These are phyloP conservation scores for Neopestalotiopsis rosae DNA, from an alignment of 2,329 filamentous ascomycete genomes.

Conservation along the genomic window DNA sequence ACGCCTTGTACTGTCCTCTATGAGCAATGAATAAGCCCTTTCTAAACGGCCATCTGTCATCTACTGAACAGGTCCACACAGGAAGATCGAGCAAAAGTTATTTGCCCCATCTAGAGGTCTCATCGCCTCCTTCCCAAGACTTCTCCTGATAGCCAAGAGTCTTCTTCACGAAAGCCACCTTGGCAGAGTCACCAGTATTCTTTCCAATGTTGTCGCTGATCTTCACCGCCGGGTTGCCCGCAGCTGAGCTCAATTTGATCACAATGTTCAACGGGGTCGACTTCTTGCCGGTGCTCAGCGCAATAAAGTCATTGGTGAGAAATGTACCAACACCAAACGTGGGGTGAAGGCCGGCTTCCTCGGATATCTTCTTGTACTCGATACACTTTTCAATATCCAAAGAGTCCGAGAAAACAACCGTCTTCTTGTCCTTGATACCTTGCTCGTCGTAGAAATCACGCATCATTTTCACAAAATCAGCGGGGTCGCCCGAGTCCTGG, in stretches of 20 bases:
- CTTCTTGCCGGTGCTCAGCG: slow-evolving; percentile 75
- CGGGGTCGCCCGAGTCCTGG: slow-evolving; percentile 89
- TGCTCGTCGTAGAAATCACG: slow-evolving; percentile 79
- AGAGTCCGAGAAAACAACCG: slow-evolving; percentile 94
- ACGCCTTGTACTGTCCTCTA: background rate
- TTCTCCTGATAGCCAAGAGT: slow-evolving; percentile 86
- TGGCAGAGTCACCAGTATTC: slow-evolving; percentile 86
- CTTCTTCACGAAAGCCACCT: slow-evolving; percentile 83
- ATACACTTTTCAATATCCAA: slow-evolving; percentile 89
- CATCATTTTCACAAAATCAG: slow-evolving; percentile 79
- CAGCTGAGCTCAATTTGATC: slow-evolving; percentile 91
- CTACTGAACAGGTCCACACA: background rate
- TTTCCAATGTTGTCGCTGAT: slow-evolving; percentile 91
- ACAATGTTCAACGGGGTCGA: slow-evolving; percentile 95
- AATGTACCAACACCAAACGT: slow-evolving; percentile 96
- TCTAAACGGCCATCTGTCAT: background rate
- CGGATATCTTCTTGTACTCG: slow-evolving; percentile 85
- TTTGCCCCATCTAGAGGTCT: slow-evolving; percentile 80
- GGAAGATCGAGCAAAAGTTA: background rate
- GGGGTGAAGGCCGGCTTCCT: slow-evolving; percentile 80
- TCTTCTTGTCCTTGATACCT: slow-evolving; percentile 81
- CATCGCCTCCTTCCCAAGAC: slow-evolving; percentile 82
- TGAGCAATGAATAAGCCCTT: background rate
- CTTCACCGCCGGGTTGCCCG: slow-evolving; percentile 84
- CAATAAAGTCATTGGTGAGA: slow-evolving; percentile 92